Evolutionary conservation across 1,284 basidiomycete genomes (phyloP), one percentile per base, ranked within the genome.

Genomic region (Kalmanozyma brasiliensis): DNA sequence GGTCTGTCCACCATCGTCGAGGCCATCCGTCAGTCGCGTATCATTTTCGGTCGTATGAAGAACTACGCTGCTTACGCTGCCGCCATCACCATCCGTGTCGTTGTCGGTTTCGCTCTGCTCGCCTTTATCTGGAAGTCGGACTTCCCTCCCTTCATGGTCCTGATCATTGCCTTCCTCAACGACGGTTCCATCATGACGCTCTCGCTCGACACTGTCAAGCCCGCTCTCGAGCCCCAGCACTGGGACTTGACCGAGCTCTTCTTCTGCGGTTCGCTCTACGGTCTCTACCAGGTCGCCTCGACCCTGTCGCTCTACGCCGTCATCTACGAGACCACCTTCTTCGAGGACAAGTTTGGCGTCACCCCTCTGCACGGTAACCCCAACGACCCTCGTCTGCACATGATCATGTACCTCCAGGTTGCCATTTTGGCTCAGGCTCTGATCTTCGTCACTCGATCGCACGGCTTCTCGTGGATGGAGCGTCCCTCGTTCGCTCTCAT

Each of bases 141-240:
- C 85, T 98, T 98, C 92, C 94, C 94, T 79, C 93, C 94, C 16
- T 98, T 98, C 89, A 97, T 98, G 94, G 89, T 98, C 72, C 90
- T 97, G 84, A 92, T 98, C 84, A 95, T 98, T 75, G 94, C 94
- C 63, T 87, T 97, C 49, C 86, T 97, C 76, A 98, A 98, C 85
- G 94, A 97, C 83, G 94, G 94, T 84, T 96, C 94, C 75, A 77
- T 98, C 87, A 97, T 98, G 94, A 98, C 94, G 11, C 87, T 98
- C 72, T 96, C 93, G 26, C 91, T 97, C 63, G 94, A 98, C 84
- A 93, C 94, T 84, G 94, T 97, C 68, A 85, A 97, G 79, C 94
- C 94, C 44, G 94, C 92, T 47, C 90, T 86, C 84, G 90, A 90
- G 53, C 83, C 83, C 51, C 94, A 98, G 84, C 90, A 90, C 78